These are phyloP conservation scores for Yamagishiella unicocca DNA, from an alignment of 139 green algal genomes.

Conservation along the genomic window DNA sequence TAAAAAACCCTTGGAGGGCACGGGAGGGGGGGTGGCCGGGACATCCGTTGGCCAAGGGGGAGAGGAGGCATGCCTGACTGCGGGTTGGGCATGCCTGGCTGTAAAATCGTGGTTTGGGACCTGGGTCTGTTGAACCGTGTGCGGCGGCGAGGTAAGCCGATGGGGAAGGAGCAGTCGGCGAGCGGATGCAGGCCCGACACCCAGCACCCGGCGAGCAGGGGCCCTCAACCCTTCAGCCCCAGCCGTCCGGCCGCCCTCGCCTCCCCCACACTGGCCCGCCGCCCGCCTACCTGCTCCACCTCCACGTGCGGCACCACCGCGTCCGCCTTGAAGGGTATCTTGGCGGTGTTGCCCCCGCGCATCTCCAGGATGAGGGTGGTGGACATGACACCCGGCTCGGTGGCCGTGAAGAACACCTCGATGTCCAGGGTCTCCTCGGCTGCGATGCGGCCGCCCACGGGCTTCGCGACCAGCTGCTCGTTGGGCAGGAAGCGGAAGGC, in stretches of 20 bases:
- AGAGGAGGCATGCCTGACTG: no score
- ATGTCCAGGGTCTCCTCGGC: conserved; percentile 68
- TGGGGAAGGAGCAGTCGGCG: no score
- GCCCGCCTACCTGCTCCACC: conserved; percentile 45
- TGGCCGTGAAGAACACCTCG: conserved; percentile 61
- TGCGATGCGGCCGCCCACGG: conserved; percentile 52
- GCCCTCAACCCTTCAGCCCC: no score
- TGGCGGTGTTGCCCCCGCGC: conserved; percentile 69
- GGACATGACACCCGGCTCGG: conserved; percentile 49
- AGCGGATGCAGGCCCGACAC: no score
- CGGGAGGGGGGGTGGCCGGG: not conserved
- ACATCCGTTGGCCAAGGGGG: no score
- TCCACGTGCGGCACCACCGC: conserved; percentile 72
- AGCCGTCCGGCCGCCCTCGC: not conserved
- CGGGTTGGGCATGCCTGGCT: no score
- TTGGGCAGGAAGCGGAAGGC: conserved; percentile 55
- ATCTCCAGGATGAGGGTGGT: conserved; percentile 64
- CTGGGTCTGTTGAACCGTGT: no score
- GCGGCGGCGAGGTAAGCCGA: no score
- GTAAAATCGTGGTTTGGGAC: no score
- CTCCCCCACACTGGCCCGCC: not conserved
- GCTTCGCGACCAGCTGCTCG: conserved; percentile 55
- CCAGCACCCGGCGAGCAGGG: no score
- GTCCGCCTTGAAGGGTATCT: conserved; percentile 70
- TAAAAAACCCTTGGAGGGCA: no score